Conservation (phyloP, 352 stramenopile species). For the Globisporangium parvum region DNA sequence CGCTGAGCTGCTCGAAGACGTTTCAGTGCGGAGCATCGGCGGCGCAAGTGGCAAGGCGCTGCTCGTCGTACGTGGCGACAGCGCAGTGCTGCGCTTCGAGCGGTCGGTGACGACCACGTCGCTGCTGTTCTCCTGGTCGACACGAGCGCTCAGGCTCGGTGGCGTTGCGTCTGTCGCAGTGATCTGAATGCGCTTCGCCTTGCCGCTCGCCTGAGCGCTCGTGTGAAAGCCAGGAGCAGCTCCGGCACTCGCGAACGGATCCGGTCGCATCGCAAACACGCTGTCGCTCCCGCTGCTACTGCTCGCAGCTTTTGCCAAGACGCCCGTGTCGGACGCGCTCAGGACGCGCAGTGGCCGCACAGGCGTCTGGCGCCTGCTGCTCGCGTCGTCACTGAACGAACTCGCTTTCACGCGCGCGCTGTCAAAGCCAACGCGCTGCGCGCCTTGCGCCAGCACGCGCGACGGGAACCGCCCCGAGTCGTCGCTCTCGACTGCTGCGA, state of each 20-base stretch:
- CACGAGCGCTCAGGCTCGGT: constrained; percentile 1
- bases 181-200: constrained; percentile 35
- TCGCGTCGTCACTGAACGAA: constrained; percentile 16
- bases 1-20: background rate
- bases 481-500: constrained; percentile 4
- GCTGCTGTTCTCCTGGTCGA: constrained; percentile 10
- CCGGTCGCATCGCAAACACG: constrained; percentile 22
- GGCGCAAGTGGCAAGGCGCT: too few relatives aligned
- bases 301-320: constrained; percentile 17
- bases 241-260: constrained; percentile 11
- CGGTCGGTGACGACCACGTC: background rate
- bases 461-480: constrained; percentile 7
- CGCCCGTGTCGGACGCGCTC: constrained; percentile 11
- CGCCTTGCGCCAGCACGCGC: constrained; percentile 34
- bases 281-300: constrained; percentile 21
- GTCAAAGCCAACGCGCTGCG: constrained; percentile 34
- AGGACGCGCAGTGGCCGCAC: constrained; percentile 31
- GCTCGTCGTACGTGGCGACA: constrained; percentile 2
- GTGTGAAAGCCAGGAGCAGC: constrained; percentile 25
- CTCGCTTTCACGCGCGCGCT: constrained; percentile 16
- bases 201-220: constrained; percentile 16
- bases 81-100: background rate
- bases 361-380: constrained; percentile 18
- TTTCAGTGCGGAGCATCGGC: background rate
- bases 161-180: constrained; percentile 13